A percentile compares a stretch with the other conserved stretches of the same genome.
Conservation (phyloP, 164 flowering plant species). For the Dillenia suffruticosa region DNA sequence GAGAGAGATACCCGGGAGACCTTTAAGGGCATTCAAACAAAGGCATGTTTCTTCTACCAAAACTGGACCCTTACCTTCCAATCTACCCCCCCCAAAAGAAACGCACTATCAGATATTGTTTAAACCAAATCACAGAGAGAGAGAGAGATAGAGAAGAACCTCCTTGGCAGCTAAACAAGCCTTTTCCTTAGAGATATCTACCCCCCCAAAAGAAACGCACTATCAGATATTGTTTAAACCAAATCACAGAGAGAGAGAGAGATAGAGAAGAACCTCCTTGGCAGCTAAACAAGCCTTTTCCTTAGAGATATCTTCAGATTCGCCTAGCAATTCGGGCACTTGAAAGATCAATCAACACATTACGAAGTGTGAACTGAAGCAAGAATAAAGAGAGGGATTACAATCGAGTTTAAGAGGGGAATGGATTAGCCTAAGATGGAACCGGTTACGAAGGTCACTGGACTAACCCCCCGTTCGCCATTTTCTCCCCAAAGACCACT, state of each 20-base stretch:
- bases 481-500: neutral
- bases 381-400: constrained; percentile 11
- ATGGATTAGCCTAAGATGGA: constrained; percentile 76
- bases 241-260: neutral
- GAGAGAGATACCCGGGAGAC: constrained; percentile 67
- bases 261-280: constrained; percentile 37
- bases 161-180: constrained; percentile 83
- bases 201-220: too few relatives aligned
- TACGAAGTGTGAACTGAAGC: neutral
- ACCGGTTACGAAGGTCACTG: constrained; percentile 89
- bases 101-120: neutral
- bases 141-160: constrained; percentile 24
- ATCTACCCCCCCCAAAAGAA: constrained; percentile 3
- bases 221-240: too few relatives aligned
- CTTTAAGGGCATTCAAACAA: constrained; percentile 89
- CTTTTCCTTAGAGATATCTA: constrained; percentile 92
- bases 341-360: constrained; percentile 6
- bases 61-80: too few relatives aligned
- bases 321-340: constrained; percentile 98
- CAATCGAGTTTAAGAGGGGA: constrained; percentile 92
- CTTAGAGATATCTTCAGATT: constrained; percentile 90
- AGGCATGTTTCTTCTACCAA: constrained; percentile 97
- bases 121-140: neutral
- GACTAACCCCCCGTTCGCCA: constrained; percentile 29
- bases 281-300: constrained; percentile 95